phyloP scores from a whole-genome alignment of 2,329 filamentous ascomycete genomes.

The Emericellopsis cladophorae region DNA sequence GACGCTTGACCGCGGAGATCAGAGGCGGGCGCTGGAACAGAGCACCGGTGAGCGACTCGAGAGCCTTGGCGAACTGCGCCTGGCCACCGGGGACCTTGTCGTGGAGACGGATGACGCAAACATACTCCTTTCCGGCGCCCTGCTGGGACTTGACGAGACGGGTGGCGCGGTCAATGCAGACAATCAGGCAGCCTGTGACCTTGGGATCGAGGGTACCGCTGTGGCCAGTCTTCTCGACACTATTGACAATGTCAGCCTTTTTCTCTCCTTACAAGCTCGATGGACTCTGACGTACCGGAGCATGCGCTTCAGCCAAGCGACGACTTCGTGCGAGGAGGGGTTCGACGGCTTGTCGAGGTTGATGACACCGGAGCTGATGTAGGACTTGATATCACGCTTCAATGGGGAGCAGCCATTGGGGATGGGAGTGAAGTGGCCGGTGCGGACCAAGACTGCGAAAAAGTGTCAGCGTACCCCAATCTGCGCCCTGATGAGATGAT shows the following conservation, averaged over 20 bases:
- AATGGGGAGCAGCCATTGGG: slow-evolving; percentile 83
- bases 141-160: slow-evolving; percentile 98
- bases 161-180: slow-evolving; percentile 92
- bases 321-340: slow-evolving; percentile 95
- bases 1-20: slow-evolving; percentile 97
- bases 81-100: slow-evolving; percentile 90
- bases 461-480: slow-evolving; percentile 1
- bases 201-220: slow-evolving; percentile 97
- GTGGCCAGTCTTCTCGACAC: slow-evolving; percentile 85
- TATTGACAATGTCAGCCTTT: slow-evolving; percentile 5
- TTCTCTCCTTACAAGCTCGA: no score
- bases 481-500: not conserved
- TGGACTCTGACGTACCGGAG: slow-evolving; percentile 48
- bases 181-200: slow-evolving; percentile 90
- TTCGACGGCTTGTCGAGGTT: slow-evolving; percentile 83
- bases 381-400: slow-evolving; percentile 91
- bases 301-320: slow-evolving; percentile 98
- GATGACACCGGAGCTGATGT: slow-evolving; percentile 94
- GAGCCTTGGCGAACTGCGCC: slow-evolving; percentile 80
- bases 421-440: slow-evolving; percentile 94
- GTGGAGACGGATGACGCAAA: slow-evolving; percentile 88
- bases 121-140: slow-evolving; percentile 97
- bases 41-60: slow-evolving; percentile 92
- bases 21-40: slow-evolving; percentile 85
- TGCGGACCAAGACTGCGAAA: slow-evolving; percentile 68